Evolutionary conservation across 1,284 basidiomycete genomes (phyloP).

Genomic region (Porodaedalea pini): DNA sequence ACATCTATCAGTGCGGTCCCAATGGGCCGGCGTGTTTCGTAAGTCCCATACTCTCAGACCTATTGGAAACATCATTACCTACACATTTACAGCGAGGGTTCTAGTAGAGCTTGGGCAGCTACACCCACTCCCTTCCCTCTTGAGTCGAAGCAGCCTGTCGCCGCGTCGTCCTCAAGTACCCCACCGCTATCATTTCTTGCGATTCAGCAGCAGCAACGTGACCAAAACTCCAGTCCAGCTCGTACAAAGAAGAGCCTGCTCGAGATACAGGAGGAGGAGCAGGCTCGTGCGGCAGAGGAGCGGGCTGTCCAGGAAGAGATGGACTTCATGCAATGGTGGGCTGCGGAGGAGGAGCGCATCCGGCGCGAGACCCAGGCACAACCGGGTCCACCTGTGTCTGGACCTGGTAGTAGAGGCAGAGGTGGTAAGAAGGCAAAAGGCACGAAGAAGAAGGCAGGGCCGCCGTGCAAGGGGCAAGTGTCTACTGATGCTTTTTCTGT

Average conservation of each 20-base stretch:
- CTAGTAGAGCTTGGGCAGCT: slow-evolving; percentile 50
- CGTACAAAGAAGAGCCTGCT: slow-evolving; percentile 61
- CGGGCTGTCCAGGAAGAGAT: slow-evolving; percentile 58
- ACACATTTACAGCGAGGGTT: slow-evolving; percentile 33
- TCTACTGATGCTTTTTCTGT: neutral
- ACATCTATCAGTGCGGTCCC: slow-evolving; percentile 29
- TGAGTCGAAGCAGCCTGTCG: slow-evolving; percentile 19
- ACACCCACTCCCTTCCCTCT: slow-evolving; percentile 41
- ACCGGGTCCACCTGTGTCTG: slow-evolving; percentile 5
- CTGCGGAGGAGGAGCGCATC: slow-evolving; percentile 71
- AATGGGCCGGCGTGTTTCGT: slow-evolving; percentile 45
- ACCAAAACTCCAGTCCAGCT: slow-evolving; percentile 40
- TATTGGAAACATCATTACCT: neutral
- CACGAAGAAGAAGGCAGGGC: neutral
- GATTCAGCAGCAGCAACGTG: slow-evolving; percentile 77
- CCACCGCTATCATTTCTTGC: slow-evolving; percentile 67
- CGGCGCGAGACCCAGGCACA: slow-evolving; percentile 38
- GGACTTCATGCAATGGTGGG: slow-evolving; percentile 86
- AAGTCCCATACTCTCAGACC: slow-evolving; percentile 30
- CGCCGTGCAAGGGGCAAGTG: neutral
- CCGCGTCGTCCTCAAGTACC: slow-evolving; percentile 25
- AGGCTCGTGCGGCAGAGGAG: slow-evolving; percentile 64
- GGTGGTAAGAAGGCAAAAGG: slow-evolving; percentile 13
- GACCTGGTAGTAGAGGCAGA: neutral
- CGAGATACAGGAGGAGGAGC: slow-evolving; percentile 87